These are phyloP conservation scores for Pistacia vera DNA, from an alignment of 345 rosid genomes.

Conservation along the genomic window DNA sequence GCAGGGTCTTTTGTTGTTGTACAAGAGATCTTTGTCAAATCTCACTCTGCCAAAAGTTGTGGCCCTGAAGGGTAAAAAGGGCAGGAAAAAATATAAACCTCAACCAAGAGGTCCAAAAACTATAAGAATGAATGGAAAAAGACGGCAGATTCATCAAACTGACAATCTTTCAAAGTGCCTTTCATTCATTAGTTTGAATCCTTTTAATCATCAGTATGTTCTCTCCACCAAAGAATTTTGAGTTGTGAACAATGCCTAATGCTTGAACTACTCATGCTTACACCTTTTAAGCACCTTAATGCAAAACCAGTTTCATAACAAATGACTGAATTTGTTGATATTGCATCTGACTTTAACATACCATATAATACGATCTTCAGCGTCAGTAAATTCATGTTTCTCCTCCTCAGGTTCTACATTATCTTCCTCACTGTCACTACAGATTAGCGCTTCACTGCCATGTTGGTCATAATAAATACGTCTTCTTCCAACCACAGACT, in stretches of 20 bases:
- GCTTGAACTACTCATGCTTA: background rate
- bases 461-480: conserved; percentile 94
- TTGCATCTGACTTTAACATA: conserved; percentile 34
- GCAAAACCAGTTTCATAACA: background rate
- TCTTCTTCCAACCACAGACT: conserved; percentile 97
- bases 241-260: background rate
- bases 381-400: conserved; percentile 80
- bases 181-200: background rate
- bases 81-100: background rate
- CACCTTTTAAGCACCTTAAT: background rate
- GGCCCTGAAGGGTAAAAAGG: background rate
- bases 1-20: background rate
- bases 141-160: background rate
- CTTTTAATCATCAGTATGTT: conserved; percentile 1
- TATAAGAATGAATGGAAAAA: background rate
- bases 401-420: conserved; percentile 75
- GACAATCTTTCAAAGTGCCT: background rate
- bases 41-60: too few relatives aligned
- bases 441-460: conserved; percentile 92
- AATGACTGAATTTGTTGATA: background rate
- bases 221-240: conserved; percentile 1
- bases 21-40: background rate
- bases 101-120: background rate
- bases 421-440: conserved; percentile 98
- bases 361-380: conserved; percentile 85